phyloP scores from a whole-genome alignment of 768 basidiomycete species.

The Amanita rubescens region DNA sequence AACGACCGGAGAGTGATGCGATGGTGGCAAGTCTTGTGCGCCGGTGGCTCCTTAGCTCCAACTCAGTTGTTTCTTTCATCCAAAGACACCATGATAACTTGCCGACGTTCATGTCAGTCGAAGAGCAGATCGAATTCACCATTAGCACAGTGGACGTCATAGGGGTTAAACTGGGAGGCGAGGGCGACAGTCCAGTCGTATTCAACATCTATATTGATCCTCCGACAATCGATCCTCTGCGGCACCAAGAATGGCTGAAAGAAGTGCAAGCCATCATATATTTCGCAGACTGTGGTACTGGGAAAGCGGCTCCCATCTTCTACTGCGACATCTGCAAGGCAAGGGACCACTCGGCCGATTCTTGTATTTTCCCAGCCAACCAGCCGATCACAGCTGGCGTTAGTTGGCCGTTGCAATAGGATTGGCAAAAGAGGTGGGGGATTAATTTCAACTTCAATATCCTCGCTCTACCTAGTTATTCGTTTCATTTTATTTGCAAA shows the following conservation, averaged over 20 bases:
- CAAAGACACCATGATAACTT: neutral
- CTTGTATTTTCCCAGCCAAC: neutral
- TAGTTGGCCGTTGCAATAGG: too few species aligned
- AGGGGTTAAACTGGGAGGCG: neutral
- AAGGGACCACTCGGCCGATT: neutral
- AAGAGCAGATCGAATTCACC: neutral
- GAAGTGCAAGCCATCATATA: neutral
- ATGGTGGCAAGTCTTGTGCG: neutral
- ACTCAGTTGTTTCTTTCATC: neutral
- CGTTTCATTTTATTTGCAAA: too few species aligned
- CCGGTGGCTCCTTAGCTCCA: neutral
- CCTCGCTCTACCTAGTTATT: too few species aligned
- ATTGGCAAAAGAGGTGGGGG: too few species aligned
- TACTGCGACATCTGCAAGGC: neutral
- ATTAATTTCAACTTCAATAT: too few species aligned
- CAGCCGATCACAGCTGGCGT: neutral
- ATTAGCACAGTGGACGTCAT: neutral
- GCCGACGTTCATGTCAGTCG: neutral
- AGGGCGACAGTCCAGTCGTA: neutral
- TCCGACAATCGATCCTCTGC: neutral
- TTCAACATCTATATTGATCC: neutral
- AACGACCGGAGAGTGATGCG: neutral
- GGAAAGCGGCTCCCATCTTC: neutral
- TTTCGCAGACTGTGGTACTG: neutral
- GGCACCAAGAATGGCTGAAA: neutral